These are phyloP conservation scores for Lentinus tigrinus DNA, from an alignment of 768 basidiomycete species.

Conservation along the genomic window DNA sequence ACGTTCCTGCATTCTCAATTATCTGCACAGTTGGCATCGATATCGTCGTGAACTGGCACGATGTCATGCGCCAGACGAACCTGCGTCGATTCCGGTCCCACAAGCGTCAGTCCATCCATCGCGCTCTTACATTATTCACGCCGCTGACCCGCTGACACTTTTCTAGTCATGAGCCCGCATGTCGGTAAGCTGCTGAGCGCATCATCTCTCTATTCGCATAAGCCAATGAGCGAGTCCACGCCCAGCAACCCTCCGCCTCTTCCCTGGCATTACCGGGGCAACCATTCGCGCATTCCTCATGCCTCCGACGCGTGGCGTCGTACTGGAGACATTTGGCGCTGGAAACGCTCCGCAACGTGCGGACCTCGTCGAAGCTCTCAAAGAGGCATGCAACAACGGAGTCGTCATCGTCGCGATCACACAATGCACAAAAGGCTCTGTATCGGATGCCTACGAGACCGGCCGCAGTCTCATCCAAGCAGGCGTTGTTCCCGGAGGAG, in stretches of 20 bases:
- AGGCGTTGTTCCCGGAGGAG: constrained; percentile 83
- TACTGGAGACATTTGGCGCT: constrained; percentile 89
- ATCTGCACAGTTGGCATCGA: constrained; percentile 76
- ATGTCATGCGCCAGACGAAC: constrained; percentile 81
- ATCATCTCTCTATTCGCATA: background rate
- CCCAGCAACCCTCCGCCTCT: constrained; percentile 79
- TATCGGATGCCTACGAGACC: constrained; percentile 82
- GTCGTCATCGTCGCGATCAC: constrained; percentile 90
- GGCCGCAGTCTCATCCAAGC: constrained; percentile 64
- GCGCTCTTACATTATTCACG: background rate
- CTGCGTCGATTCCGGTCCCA: constrained; percentile 78
- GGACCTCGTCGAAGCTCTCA: constrained; percentile 74
- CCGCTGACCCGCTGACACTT: background rate
- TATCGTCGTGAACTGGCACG: constrained; percentile 85
- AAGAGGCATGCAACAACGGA: constrained; percentile 79
- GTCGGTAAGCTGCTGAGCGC: constrained; percentile 54
- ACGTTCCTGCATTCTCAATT: background rate
- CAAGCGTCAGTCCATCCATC: constrained; percentile 48
- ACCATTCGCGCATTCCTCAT: constrained; percentile 76
- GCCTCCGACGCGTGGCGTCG: constrained; percentile 75
- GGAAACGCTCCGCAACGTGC: constrained; percentile 87
- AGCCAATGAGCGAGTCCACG: background rate
- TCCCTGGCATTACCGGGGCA: constrained; percentile 79
- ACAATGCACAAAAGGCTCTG: constrained; percentile 85
- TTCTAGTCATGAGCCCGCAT: constrained; percentile 71